Evolutionary conservation across 768 basidiomycete genomes (phyloP).

Genomic region (Tephrocybe rancida): DNA sequence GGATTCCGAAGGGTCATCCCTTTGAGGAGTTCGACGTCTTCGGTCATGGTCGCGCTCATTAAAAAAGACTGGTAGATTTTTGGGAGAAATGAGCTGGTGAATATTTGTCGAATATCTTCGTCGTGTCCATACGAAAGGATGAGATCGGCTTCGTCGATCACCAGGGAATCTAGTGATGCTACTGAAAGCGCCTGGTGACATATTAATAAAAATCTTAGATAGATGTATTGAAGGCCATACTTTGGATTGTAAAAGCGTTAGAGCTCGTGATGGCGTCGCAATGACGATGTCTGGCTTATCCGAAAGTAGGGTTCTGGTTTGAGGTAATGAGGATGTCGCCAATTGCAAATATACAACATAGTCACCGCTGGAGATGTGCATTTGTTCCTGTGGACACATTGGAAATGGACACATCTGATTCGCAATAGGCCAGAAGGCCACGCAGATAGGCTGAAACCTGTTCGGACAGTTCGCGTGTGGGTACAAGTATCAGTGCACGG

Average conservation of each 20-base stretch:
- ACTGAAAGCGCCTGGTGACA: constrained; percentile 60
- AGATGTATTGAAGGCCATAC: constrained; percentile 23
- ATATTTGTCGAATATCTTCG: constrained; percentile 77
- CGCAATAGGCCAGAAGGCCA: constrained; percentile 74
- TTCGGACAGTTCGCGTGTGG: constrained; percentile 91
- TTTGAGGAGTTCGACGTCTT: constrained; percentile 91
- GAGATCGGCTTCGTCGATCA: constrained; percentile 97
- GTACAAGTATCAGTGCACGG: constrained; percentile 79
- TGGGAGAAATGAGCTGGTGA: constrained; percentile 70
- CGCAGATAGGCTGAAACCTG: constrained; percentile 79
- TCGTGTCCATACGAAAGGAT: constrained; percentile 97
- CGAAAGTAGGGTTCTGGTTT: constrained; percentile 31
- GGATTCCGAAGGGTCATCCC: constrained; percentile 87
- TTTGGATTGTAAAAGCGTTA: constrained; percentile 72
- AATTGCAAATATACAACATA: not conserved
- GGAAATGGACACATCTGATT: constrained; percentile 65
- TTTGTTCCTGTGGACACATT: constrained; percentile 80
- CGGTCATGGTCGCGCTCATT: constrained; percentile 98
- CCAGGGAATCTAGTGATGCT: constrained; percentile 74
- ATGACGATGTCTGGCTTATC: constrained; percentile 83
- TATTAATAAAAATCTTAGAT: not conserved
- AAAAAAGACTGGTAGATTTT: constrained; percentile 90
- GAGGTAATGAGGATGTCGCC: not conserved
- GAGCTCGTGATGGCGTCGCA: constrained; percentile 73
- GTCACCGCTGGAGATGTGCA: constrained; percentile 63